Evolutionary conservation across 805 yeast species (phyloP).

Genomic region (Lipomyces yamadae): DNA sequence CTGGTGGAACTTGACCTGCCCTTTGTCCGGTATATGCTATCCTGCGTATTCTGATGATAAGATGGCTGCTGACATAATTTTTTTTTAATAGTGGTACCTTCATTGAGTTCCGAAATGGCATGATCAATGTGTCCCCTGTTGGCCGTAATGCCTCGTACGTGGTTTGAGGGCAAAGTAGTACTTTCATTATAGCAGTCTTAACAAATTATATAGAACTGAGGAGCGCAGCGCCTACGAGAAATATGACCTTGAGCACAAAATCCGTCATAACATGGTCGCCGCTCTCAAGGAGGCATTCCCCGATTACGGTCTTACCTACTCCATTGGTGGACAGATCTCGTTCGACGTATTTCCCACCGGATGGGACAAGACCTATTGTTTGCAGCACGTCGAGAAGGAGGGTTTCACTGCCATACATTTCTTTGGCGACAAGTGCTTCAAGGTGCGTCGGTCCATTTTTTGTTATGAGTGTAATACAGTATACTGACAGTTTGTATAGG

Average conservation of each 20-base stretch:
- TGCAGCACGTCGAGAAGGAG: slow-evolving; percentile 87
- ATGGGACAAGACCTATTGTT: slow-evolving; percentile 99
- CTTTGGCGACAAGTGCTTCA: slow-evolving; percentile 96
- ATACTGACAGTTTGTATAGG: slow-evolving; percentile 50
- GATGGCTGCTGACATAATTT: neutral
- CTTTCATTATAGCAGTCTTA: neutral
- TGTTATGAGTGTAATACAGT: neutral
- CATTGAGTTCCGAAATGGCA: slow-evolving; percentile 98
- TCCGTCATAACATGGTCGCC: slow-evolving; percentile 82
- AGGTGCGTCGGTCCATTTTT: slow-evolving; percentile 23
- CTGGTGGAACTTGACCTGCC: slow-evolving; percentile 87
- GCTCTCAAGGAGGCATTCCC: slow-evolving; percentile 85
- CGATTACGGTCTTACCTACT: slow-evolving; percentile 85
- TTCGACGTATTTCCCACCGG: slow-evolving; percentile 99
- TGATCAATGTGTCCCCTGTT: slow-evolving; percentile 96
- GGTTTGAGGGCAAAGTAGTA: neutral
- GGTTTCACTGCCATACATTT: slow-evolving; percentile 89
- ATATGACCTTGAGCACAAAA: slow-evolving; percentile 76
- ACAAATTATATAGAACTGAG: slow-evolving; percentile 51
- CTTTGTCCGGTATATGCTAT: slow-evolving; percentile 66
- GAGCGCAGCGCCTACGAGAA: slow-evolving; percentile 93
- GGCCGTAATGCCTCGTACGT: slow-evolving; percentile 89
- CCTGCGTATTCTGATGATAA: neutral
- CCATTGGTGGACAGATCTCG: slow-evolving; percentile 99
- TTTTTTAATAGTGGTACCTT: slow-evolving; percentile 75